Evolutionary conservation across 768 basidiomycete species (phyloP), one percentile per base, ranked within the genome.

Genomic region (Russula ochroleuca): DNA sequence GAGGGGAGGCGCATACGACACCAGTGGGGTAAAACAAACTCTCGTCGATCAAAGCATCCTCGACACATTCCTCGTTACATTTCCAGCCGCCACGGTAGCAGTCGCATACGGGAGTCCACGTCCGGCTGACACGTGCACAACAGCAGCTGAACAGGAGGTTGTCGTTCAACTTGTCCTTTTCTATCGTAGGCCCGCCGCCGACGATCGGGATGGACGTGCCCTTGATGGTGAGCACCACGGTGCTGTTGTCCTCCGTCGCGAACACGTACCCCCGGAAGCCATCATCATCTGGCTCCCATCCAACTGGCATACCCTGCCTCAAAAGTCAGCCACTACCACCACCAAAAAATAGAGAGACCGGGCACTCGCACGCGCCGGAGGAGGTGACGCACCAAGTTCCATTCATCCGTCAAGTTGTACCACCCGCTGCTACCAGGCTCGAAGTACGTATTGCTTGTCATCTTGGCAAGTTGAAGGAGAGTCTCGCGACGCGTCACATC

Each of bases 221-320:
- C 72, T 98, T 98, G 75, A 98, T 81, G n/a, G 92, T 83, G 60
- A 98, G 79, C 40, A 97, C 78, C n/a, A 98, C 90, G 0, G 92
- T 96, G 19, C 85, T 84, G 68, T 95, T 94, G 74, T 92, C 88
- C 19, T 78, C 78, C 2, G 85, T 84, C 17, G 88, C 90, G 69
- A 96, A 97, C n/a, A 98, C 78, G 70, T 98, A 94, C 0, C 96
- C 96, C 50, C 96, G 83, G 64, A 98, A 83, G 1, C 94, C 94
- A 72, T 97, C 91, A 25, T 85, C 86, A 23, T 87, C 83, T 0
- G 90, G 87, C 68, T 89, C 85, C 94, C 95, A 98, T 13, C 96
- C 96, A 69, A 94, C 87, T 0, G 94, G 90, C 37, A 79, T 78
- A 35, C 79, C 83, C 85, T 90, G 64, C 11, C 25, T 47, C 25